Conservation (phyloP, 1,284 basidiomycete genomes). For the Leccinum holopus region DNA sequence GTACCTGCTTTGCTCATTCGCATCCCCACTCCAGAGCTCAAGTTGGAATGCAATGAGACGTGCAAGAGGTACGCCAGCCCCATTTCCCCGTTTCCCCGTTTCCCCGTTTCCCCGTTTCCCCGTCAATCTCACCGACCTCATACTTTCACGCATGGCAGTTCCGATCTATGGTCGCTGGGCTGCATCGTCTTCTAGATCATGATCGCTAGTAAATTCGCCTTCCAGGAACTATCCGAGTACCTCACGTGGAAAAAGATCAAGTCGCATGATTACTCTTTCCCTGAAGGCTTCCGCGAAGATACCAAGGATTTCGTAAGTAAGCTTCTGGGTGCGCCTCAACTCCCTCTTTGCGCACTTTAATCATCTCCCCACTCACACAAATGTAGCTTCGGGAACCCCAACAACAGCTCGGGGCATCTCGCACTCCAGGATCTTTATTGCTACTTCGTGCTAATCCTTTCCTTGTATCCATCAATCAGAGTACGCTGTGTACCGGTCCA, state of each 20-base stretch:
- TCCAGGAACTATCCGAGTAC: conserved; percentile 84
- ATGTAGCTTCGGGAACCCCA: conserved; percentile 69
- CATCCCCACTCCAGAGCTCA: conserved; percentile 70
- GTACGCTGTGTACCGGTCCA: conserved; percentile 68
- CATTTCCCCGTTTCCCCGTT: background rate
- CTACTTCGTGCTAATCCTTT: conserved; percentile 75
- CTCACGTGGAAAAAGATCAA: conserved; percentile 82
- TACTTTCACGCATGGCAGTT: conserved; percentile 45
- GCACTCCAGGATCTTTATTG: conserved; percentile 44
- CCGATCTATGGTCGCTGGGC: conserved; percentile 96
- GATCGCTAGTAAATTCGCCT: conserved; percentile 91
- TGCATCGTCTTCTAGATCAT: conserved; percentile 92
- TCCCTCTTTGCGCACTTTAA: background rate
- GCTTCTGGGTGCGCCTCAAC: conserved; percentile 54
- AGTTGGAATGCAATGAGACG: conserved; percentile 69
- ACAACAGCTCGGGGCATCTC: conserved; percentile 66
- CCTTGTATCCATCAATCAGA: conserved; percentile 70
- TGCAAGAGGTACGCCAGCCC: conserved; percentile 54
- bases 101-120: background rate
- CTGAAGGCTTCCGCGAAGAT: conserved; percentile 68
- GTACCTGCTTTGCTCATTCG: conserved; percentile 9
- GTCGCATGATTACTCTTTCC: conserved; percentile 69
- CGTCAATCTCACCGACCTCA: background rate
- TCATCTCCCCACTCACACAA: background rate
- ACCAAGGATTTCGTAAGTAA: conserved; percentile 69